phyloP scores from a whole-genome alignment of 73 alveolate genomes.

The Paramecium caudatum region DNA sequence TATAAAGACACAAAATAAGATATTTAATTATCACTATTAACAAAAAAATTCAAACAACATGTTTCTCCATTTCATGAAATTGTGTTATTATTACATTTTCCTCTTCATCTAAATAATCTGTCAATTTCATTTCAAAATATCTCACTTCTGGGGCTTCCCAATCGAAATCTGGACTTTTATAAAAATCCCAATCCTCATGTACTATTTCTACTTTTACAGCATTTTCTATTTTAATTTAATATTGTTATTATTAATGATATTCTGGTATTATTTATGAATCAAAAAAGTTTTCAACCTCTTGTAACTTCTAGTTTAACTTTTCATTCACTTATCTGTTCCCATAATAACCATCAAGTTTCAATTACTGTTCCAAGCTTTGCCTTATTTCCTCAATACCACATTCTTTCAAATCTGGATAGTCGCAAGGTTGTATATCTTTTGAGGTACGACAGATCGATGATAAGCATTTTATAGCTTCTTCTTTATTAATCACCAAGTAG shows the following conservation, averaged over 20 bases:
- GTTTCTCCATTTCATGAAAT: constrained; percentile 11
- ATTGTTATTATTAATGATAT: neutral
- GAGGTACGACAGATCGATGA: neutral
- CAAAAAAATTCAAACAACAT: neutral
- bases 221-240: neutral
- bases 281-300: neutral
- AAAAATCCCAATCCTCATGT: constrained; percentile 44
- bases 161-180: constrained; percentile 7
- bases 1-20: constrained; percentile 33
- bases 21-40: neutral
- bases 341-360: neutral
- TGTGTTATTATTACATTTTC: neutral
- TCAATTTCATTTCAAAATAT: constrained; percentile 31
- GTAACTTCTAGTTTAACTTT: neutral
- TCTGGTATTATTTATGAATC: neutral
- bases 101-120: neutral
- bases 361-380: neutral
- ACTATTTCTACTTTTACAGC: neutral
- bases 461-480: neutral
- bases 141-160: constrained; percentile 25
- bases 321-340: neutral
- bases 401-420: constrained; percentile 5
- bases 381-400: neutral
- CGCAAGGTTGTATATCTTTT: neutral
- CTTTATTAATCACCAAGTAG: neutral